Base-by-base conservation (phyloP, 2,329 filamentous ascomycete species). In the Verticillium alfalfae region DNA sequence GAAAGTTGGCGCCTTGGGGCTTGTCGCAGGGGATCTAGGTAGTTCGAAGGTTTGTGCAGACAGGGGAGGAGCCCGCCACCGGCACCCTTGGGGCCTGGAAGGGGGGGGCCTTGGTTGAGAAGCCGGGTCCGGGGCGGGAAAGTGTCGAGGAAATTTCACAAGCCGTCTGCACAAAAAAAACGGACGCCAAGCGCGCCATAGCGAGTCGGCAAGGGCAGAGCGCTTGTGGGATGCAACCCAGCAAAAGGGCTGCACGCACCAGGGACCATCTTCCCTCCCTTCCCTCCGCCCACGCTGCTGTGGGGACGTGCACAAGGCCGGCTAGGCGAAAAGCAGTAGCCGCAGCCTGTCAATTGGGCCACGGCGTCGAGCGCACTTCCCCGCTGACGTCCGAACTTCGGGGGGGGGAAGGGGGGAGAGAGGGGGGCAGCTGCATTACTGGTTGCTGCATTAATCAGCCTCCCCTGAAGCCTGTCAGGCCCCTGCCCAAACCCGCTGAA, bases 91-190 rank as follows among this genome's bases (percentile, higher is more conserved):
- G 54, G 34, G 31, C 55, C 55, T 34, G 55, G 26, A 5, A 5
- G 26, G 5, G 26, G 26, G 26, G 26, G 26, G 26, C 26, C 26
- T 31, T 31, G 26, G 26, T 31, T 31, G 26, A 31, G 26, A 31
- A 31, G 34, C 12, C 55, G 26, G 34, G 36, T 34, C 15, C 55
- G 34, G 54, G 54, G 54, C 54, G 8, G 31, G 54, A 36, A 15
- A 56, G 26, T 56, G 36, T 34, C 16, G 55, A 57, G 55, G 55
- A 57, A 57, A 36, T 57, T 57, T 57, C 55, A 57, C 55, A 57
- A 57, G 55, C 55, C 36, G 37, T 18, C 34, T 57, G 34, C 55
- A 49, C 45, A 49, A 49, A 49, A 49, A 49, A 49, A 9, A 22
- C 45, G n/a, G n/a, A n/a, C 45, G 18, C 45, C 45, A 49, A 49